Evolutionary conservation across 257 asterid species (phyloP).

Genomic region (Nicotiana attenuata): DNA sequence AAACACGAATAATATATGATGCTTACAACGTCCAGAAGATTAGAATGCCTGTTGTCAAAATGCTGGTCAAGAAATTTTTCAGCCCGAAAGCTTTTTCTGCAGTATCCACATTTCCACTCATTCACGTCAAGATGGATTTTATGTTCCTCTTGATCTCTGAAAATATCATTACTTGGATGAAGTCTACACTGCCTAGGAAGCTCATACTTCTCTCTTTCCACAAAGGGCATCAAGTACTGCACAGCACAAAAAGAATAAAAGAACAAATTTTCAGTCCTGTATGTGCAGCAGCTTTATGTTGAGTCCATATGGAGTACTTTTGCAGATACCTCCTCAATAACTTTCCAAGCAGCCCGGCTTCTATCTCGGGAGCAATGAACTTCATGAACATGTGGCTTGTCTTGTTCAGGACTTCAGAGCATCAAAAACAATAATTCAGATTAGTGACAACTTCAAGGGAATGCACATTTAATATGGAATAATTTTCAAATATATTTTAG

Average conservation of each 20-base stretch:
- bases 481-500: not conserved
- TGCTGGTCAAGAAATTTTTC: slow-evolving; percentile 85
- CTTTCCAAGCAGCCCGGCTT: slow-evolving; percentile 83
- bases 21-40: slow-evolving; percentile 73
- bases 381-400: slow-evolving; percentile 40
- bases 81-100: slow-evolving; percentile 79
- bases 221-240: slow-evolving; percentile 83
- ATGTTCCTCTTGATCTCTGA: slow-evolving; percentile 91
- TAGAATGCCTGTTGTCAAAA: slow-evolving; percentile 83
- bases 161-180: slow-evolving; percentile 71
- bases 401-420: slow-evolving; percentile 41
- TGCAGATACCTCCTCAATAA: slow-evolving; percentile 61
- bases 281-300: not conserved
- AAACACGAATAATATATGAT: not conserved
- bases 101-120: slow-evolving; percentile 91
- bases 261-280: not conserved
- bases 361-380: slow-evolving; percentile 96
- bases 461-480: not conserved
- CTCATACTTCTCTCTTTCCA: slow-evolving; percentile 64
- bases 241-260: slow-evolving; percentile 9
- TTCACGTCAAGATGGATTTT: slow-evolving; percentile 70
- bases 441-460: not conserved
- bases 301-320: not conserved
- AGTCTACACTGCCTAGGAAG: slow-evolving; percentile 63
- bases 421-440: slow-evolving; percentile 14